Conservation (phyloP, 495 filamentous ascomycete genomes). For the Immersiella caudata region DNA sequence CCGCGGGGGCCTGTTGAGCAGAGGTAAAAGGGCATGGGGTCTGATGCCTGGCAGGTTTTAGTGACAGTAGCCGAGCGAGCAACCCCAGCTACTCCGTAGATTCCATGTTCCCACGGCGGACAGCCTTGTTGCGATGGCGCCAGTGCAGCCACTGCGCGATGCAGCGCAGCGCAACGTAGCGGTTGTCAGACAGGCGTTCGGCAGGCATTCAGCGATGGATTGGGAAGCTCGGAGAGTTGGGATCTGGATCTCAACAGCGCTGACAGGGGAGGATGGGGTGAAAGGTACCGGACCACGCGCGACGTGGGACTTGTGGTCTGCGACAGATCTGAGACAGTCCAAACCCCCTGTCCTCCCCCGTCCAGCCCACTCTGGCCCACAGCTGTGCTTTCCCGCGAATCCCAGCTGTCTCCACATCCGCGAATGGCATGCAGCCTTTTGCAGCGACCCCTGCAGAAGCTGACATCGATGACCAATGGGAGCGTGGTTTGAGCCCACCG, state of each 20-base stretch:
- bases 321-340: constrained; percentile 42
- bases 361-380: constrained; percentile 18
- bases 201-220: background rate
- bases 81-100: background rate
- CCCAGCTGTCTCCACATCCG: constrained; percentile 27
- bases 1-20: background rate
- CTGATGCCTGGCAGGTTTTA: background rate
- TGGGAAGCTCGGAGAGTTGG: constrained; percentile 18
- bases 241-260: constrained; percentile 29
- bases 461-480: constrained; percentile 36
- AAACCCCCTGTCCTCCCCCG: constrained; percentile 31
- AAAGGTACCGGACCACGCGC: constrained; percentile 17
- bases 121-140: constrained; percentile 1
- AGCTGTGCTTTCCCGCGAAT: constrained; percentile 13
- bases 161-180: background rate
- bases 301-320: constrained; percentile 32
- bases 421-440: constrained; percentile 20
- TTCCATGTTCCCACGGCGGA: constrained; percentile 14
- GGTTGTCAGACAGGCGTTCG: background rate
- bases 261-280: constrained; percentile 19
- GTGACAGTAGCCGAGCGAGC: background rate
- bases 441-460: constrained; percentile 32
- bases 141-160: no score
- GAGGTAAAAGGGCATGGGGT: background rate
- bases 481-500: constrained; percentile 21